These are phyloP conservation scores for Tulasnella calospora DNA, from an alignment of 768 basidiomycete genomes.

Conservation along the genomic window DNA sequence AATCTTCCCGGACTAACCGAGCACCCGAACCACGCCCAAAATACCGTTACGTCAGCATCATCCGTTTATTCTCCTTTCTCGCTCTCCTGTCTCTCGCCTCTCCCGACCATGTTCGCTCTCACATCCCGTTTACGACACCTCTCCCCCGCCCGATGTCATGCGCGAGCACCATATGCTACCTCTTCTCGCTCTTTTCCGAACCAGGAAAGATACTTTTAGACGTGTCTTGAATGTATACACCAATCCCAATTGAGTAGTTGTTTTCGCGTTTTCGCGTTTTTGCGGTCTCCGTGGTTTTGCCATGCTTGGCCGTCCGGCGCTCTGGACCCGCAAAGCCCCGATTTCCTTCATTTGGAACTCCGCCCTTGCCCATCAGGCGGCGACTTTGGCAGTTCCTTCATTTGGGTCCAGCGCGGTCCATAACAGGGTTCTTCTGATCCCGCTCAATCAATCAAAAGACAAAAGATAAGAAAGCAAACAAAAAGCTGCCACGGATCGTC, in stretches of 20 bases:
- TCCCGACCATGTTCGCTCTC: background rate
- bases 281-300: background rate
- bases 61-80: slow-evolving; percentile 3
- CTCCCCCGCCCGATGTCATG: background rate
- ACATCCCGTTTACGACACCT: background rate
- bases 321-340: slow-evolving; percentile 1
- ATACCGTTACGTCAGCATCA: background rate
- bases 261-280: background rate
- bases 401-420: background rate
- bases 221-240: background rate
- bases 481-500: background rate
- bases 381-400: background rate
- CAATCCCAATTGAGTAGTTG: background rate
- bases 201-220: background rate
- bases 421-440: background rate
- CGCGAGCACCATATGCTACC: background rate
- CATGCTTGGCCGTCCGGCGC: background rate
- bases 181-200: background rate
- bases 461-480: background rate
- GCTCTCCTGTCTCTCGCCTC: background rate
- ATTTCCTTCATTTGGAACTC: background rate
- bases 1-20: slow-evolving; percentile 1
- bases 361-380: background rate
- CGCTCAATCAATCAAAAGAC: background rate
- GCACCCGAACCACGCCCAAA: background rate